Conservation (phyloP, 805 yeast species). For the Saturnispora gosingensis region DNA sequence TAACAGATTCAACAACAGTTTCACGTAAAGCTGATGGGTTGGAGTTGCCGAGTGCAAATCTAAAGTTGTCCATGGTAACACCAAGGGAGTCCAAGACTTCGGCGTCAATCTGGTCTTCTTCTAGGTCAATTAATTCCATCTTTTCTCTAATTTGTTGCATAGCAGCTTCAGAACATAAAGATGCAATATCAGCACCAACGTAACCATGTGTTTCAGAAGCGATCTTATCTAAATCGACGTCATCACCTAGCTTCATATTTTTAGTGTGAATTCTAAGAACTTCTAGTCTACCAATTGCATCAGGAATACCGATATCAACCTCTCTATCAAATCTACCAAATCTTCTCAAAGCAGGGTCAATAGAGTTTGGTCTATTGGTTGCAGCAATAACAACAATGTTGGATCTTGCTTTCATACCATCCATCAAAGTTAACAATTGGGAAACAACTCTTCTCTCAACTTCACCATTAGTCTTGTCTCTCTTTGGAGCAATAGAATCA, state of each 20-base stretch:
- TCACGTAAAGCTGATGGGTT: conserved; percentile 99
- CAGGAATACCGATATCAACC: conserved; percentile 88
- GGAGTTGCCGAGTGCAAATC: conserved; percentile 94
- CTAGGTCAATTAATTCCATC: conserved; percentile 95
- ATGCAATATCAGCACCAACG: conserved; percentile 98
- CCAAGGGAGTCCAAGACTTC: conserved; percentile 94
- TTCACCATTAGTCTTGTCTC: conserved; percentile 99
- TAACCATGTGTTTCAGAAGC: conserved; percentile 99
- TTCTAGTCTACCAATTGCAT: conserved; percentile 96
- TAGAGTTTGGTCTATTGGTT: conserved; percentile 79
- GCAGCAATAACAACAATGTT: conserved; percentile 98
- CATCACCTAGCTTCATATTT: conserved; percentile 94
- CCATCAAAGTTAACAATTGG: conserved; percentile 95
- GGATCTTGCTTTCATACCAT: conserved; percentile 99
- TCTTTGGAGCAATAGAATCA: conserved; percentile 98
- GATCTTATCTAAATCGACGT: conserved; percentile 90
- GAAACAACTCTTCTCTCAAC: conserved; percentile 99
- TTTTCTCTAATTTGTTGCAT: conserved; percentile 99
- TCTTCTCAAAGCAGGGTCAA: conserved; percentile 79
- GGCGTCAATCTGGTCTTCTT: conserved; percentile 94
- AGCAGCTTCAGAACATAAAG: conserved; percentile 99
- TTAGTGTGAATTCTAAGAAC: conserved; percentile 95
- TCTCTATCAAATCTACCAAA: conserved; percentile 83
- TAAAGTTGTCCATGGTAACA: conserved; percentile 97
- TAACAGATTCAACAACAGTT: conserved; percentile 97